A percentile compares a stretch with the other conserved stretches of the same genome.
These are phyloP conservation scores for Sphaerobolus stellatus DNA, from an alignment of 1,284 basidiomycete species.

Conservation along the genomic window DNA sequence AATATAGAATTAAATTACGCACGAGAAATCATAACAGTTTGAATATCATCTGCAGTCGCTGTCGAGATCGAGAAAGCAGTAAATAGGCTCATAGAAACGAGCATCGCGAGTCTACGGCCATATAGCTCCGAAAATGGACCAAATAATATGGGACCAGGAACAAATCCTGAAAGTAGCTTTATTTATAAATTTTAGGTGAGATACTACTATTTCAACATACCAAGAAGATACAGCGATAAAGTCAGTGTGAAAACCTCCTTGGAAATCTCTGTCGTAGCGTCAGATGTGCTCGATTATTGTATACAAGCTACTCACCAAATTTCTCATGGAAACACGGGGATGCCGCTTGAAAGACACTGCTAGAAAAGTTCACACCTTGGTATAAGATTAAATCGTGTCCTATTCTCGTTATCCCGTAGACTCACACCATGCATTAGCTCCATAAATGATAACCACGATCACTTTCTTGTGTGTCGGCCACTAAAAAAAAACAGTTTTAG, in stretches of 20 bases:
- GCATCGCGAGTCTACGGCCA: background rate
- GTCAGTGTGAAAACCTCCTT: background rate
- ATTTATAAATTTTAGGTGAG: background rate
- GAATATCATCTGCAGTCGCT: conserved; percentile 31
- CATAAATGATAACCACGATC: background rate
- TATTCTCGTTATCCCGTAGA: background rate
- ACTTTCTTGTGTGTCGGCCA: background rate
- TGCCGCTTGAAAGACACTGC: background rate
- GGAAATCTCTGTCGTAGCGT: conserved; percentile 1
- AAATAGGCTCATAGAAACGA: conserved; percentile 22
- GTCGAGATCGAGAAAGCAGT: conserved; percentile 29
- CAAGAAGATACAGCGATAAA: background rate
- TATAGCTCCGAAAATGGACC: conserved; percentile 1
- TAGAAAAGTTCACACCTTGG: background rate
- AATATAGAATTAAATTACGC: background rate
- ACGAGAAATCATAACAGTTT: conserved; percentile 32
- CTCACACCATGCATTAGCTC: background rate
- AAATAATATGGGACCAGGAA: conserved; percentile 2
- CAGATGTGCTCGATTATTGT: background rate
- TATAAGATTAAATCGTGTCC: background rate
- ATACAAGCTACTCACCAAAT: background rate
- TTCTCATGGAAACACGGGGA: background rate
- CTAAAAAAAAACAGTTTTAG: background rate
- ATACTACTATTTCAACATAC: background rate
- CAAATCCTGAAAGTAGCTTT: background rate